Percentiles rank a stretch among this genome's conserved stretches.
These are phyloP conservation scores for Cynara cardunculus DNA, from an alignment of 129 eudicot species.

Conservation along the genomic window DNA sequence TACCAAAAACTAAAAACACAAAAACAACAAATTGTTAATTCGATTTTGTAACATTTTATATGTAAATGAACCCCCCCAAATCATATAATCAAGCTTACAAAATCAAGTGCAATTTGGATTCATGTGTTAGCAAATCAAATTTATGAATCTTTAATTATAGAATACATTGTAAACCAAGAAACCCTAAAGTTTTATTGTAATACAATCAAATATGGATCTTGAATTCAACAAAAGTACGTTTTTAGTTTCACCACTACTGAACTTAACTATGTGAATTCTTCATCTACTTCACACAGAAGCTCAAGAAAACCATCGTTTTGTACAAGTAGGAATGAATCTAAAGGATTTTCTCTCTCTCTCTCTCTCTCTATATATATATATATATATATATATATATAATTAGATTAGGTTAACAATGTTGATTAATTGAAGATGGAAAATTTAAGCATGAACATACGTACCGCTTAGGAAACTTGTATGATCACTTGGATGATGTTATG, in stretches of 20 bases:
- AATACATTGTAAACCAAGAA: not conserved
- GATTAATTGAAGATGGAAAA: not conserved
- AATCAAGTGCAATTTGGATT: too few species aligned
- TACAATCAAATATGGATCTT: not conserved
- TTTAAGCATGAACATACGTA: not conserved
- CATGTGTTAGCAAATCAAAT: not conserved
- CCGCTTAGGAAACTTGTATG: slow-evolving; percentile 12
- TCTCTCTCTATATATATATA: too few species aligned
- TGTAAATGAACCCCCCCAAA: too few species aligned
- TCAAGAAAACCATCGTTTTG: not conserved
- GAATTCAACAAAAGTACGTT: not conserved
- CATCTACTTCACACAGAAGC: not conserved
- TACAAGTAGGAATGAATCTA: not conserved
- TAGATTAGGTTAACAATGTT: not conserved
- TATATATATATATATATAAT: too few species aligned
- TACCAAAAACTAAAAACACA: not conserved
- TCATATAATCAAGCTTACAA: too few species aligned
- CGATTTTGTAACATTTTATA: too few species aligned
- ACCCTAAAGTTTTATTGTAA: not conserved
- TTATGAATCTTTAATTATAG: not conserved
- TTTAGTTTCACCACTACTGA: too few species aligned
- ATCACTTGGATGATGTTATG: slow-evolving; percentile 10
- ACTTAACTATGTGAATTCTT: not conserved
- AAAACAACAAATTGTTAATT: not conserved
- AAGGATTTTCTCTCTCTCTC: not conserved